Base-by-base conservation (phyloP, 2,329 filamentous ascomycete species). In the Acrodontium crateriforme region DNA sequence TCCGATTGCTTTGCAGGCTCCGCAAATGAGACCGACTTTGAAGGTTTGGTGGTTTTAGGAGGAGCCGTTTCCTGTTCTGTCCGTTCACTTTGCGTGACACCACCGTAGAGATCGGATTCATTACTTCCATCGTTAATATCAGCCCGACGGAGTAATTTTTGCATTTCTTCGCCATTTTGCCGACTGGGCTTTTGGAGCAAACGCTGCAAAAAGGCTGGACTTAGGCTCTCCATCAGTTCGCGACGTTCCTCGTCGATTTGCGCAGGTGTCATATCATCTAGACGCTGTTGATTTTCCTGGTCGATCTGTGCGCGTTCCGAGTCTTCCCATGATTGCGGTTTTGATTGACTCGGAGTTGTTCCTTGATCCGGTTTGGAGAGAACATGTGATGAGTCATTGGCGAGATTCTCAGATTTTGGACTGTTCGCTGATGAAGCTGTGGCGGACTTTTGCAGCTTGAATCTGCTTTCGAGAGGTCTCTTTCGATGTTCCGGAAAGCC, bases 401-500 rank as follows among this genome's bases (percentile, higher is more conserved):
- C 20, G 13, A 22, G 10, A 5, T 10, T 10, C 20, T 10, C 20
- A 8, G 13, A n/a, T 22, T 22, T 4, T 10, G 10, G 10, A 22
- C 10, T n/a, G 4, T 10, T 4, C 13, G 20, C 20, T 22, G n/a
- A 12, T 22, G 20, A 4, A 9, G 16, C 21, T 10, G 5, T 6
- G 62, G 49, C 21, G 58, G 57, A 25, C 41, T 47, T 30, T 46
- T 74, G 70, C 45, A 81, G 74, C 51, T 83, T 92, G 60, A 93
- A 93, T 2, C 78, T 69, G 2, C 84, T 93, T 6, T 70, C 56
- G 32, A 69, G 68, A 31, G 63, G 66, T 39, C 85, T 74, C 51
- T 80, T 83, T 53, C 79, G 89, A 53, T 84, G 85, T 33, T 75
- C 72, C n/a, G 89, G 89, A 42, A 95, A 95, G 1, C 89, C 89